Evolutionary conservation across 1,284 basidiomycete species (phyloP), one percentile per base, ranked within the genome.

Genomic region (Rhodotorula sp.): DNA sequence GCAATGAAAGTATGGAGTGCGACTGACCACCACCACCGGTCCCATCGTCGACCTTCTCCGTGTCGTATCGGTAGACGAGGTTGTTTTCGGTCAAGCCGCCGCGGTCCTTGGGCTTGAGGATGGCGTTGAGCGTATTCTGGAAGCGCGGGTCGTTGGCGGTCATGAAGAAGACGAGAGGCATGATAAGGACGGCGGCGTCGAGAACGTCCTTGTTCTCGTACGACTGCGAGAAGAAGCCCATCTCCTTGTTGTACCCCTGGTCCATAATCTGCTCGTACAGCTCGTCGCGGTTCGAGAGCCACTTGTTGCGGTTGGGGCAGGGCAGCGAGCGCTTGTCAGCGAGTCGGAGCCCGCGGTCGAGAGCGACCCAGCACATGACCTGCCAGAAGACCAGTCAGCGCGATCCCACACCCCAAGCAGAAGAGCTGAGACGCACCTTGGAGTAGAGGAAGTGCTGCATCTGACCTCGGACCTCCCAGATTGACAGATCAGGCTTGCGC

Each of bases 21-120:
- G 59, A 57, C 81, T 80, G n/a, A 92, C 93, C 80, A 94, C 93
- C 91, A 1, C 94, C 93, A 9, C 93, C 93, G 26, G 95, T 91
- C 11, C 93, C 94, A 77, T 95, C 94, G 68, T 91, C 88, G 0
- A 90, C 86, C 78, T 89, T 89, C 40, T 79, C 81, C 48, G 90
- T 88, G 77, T 95, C 91, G 77, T 92, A 92, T 2, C 90, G 86
- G 76, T 87, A 91, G 9, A 62, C 89, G 15, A 89, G 82, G 59
- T 69, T 68, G 72, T 77, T 77, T 40, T 68, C 70, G 53, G 46
- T 62, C 64, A 67, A 47, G 65, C 93, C 92, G 2, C 92, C 92
- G 60, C 89, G 86, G 78, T 94, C 91, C 22, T 44, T 58, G 40
- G 89, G 88, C 79, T 86, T 88, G 80, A 95, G 78, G 67, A 95